Conservation (phyloP, 176 grass and related monocot species). For the Chrysopogon serrulatus region DNA sequence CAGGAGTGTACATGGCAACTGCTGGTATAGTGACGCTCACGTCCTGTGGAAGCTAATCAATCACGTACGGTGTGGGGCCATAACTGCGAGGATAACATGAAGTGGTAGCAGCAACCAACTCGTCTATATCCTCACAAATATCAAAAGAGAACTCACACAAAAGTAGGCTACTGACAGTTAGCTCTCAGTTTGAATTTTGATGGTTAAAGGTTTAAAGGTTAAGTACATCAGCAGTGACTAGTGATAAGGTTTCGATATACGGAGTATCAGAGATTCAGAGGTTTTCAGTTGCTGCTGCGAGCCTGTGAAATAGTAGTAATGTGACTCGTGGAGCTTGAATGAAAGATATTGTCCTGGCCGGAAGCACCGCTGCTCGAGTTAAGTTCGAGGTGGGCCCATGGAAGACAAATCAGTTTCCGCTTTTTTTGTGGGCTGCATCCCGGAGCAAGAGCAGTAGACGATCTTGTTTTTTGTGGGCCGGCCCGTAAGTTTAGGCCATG, state of each 20-base stretch:
- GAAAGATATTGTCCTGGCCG: background rate
- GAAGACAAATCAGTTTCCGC: background rate
- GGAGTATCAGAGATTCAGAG: no score
- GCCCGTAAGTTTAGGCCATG: background rate
- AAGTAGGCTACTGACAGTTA: background rate
- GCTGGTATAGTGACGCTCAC: slow-evolving; percentile 15
- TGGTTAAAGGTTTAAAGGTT: background rate
- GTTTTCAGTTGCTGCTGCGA: background rate
- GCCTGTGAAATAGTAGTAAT: no score
- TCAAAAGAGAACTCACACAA: background rate
- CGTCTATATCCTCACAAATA: background rate
- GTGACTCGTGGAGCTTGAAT: background rate
- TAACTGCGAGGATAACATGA: no score
- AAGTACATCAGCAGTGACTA: background rate
- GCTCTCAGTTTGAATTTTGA: background rate
- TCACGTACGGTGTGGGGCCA: background rate
- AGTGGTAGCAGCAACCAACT: background rate
- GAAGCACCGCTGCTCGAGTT: background rate
- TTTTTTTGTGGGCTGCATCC: background rate
- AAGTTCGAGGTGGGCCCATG: background rate
- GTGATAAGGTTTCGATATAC: background rate
- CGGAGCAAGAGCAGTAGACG: background rate
- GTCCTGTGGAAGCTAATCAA: slow-evolving; percentile 34
- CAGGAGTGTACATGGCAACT: background rate
- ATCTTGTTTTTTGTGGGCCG: background rate